phyloP scores from a whole-genome alignment of 768 basidiomycete genomes.

The Gymnopilus dilepis region DNA sequence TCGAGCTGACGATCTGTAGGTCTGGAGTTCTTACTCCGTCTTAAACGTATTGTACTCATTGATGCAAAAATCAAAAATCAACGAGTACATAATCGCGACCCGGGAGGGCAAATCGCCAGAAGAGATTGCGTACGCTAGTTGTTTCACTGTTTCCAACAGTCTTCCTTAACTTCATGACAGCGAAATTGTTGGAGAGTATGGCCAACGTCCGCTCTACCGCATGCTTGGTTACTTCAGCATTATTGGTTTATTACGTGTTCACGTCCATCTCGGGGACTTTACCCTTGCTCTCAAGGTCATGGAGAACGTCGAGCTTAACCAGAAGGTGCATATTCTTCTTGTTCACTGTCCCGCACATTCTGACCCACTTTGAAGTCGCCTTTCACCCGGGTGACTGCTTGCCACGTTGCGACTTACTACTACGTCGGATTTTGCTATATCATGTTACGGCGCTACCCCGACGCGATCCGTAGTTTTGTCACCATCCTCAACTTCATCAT shows the following conservation, averaged over 20 bases:
- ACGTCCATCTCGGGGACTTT: constrained; percentile 94
- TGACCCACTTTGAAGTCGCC: constrained; percentile 57
- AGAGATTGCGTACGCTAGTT: constrained; percentile 76
- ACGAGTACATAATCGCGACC: constrained; percentile 88
- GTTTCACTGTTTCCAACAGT: neutral
- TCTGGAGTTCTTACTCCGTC: constrained; percentile 98
- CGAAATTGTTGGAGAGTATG: constrained; percentile 91
- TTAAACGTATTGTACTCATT: constrained; percentile 98
- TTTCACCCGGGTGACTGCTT: constrained; percentile 95
- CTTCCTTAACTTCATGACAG: constrained; percentile 40
- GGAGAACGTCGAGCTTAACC: constrained; percentile 91
- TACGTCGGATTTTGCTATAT: constrained; percentile 98
- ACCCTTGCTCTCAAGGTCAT: constrained; percentile 94
- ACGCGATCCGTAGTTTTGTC: constrained; percentile 93
- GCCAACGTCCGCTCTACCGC: constrained; percentile 86
- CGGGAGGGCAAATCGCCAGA: constrained; percentile 81
- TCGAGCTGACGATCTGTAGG: constrained; percentile 43
- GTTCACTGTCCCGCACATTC: neutral
- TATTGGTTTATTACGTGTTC: constrained; percentile 93
- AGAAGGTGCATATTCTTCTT: constrained; percentile 59
- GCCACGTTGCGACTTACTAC: constrained; percentile 94
- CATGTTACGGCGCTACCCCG: constrained; percentile 92
- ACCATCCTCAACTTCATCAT: constrained; percentile 94
- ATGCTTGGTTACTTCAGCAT: constrained; percentile 97
- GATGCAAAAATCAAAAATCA: constrained; percentile 96